Conservation (phyloP, 2,329 filamentous ascomycete genomes). For the Bertia moriformis region DNA sequence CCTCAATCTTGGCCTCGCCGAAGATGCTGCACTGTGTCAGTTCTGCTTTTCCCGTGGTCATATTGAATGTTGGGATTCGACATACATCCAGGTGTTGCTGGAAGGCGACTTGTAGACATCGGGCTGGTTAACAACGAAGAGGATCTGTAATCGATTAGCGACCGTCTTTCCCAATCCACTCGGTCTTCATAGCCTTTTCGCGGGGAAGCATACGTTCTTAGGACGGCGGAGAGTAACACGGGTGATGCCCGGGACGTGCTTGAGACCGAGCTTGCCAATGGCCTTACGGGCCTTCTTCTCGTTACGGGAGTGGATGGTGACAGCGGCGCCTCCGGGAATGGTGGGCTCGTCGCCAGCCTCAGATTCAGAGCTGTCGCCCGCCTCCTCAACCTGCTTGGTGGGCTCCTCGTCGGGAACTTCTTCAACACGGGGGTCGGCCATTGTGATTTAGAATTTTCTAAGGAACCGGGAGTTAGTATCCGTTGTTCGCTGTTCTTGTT, state of each 20-base stretch:
- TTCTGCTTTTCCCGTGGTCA: conserved; percentile 1
- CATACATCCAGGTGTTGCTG: conserved; percentile 99
- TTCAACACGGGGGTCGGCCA: conserved; percentile 97
- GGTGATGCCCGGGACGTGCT: conserved; percentile 92
- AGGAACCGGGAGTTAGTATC: conserved; percentile 7
- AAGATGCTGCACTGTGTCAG: conserved; percentile 57
- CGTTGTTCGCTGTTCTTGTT: not conserved
- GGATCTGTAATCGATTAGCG: conserved; percentile 49
- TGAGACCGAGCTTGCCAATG: conserved; percentile 94
- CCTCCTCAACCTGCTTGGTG: conserved; percentile 66
- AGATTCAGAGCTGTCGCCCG: conserved; percentile 57
- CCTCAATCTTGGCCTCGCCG: conserved; percentile 99
- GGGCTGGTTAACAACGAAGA: conserved; percentile 99
- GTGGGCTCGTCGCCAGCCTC: conserved; percentile 56
- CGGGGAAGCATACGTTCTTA: conserved; percentile 98
- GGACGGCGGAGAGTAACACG: conserved; percentile 93
- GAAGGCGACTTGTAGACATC: conserved; percentile 99
- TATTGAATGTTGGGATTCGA: conserved; percentile 5
- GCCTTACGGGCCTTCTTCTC: conserved; percentile 99
- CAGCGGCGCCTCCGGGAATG: conserved; percentile 68
- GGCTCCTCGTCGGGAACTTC: conserved; percentile 88
- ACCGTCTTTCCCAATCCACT: conserved; percentile 3
- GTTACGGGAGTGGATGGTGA: conserved; percentile 93
- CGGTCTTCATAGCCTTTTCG: no score
- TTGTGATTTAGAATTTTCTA: conserved; percentile 41